These are phyloP conservation scores for Sanghuangporus sanghuang DNA, from an alignment of 1,284 basidiomycete genomes.

Conservation along the genomic window DNA sequence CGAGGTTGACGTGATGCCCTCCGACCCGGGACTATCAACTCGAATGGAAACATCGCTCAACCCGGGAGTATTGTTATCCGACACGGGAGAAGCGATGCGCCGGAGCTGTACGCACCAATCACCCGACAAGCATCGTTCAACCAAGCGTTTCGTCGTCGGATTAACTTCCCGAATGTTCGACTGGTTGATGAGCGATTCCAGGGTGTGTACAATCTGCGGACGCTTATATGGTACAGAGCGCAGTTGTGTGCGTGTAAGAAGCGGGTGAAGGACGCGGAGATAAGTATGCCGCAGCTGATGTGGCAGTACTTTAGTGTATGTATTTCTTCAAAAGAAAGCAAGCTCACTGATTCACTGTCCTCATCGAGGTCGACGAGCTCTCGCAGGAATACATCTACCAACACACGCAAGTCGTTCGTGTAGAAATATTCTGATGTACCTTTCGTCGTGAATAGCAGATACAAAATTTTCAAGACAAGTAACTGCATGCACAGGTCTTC, in stretches of 20 bases:
- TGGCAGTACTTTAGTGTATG: neutral
- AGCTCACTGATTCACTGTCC: constrained; percentile 83
- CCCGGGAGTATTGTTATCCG: constrained; percentile 24
- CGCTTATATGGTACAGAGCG: constrained; percentile 86
- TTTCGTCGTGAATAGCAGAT: constrained; percentile 90
- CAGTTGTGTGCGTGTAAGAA: constrained; percentile 93
- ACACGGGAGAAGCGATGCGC: constrained; percentile 26
- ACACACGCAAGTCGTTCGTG: constrained; percentile 93
- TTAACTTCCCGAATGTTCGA: constrained; percentile 77
- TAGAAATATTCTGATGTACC: constrained; percentile 97
- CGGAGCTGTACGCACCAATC: constrained; percentile 80
- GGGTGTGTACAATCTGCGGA: constrained; percentile 76
- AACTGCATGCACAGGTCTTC: constrained; percentile 96
- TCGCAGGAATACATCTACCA: constrained; percentile 95
- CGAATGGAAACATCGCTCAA: constrained; percentile 20
- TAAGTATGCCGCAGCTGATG: constrained; percentile 91
- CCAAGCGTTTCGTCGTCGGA: constrained; percentile 84
- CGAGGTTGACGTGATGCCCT: constrained; percentile 30
- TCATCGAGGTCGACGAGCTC: constrained; percentile 90
- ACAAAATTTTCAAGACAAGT: constrained; percentile 91
- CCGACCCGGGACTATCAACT: constrained; percentile 38
- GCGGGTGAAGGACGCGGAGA: constrained; percentile 91
- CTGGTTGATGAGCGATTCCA: constrained; percentile 77
- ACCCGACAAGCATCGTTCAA: constrained; percentile 85
- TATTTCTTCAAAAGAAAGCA: neutral